Evolutionary conservation across 768 basidiomycete species (phyloP), one percentile per base, ranked within the genome.

Genomic region (Tubosaeta sp.): DNA sequence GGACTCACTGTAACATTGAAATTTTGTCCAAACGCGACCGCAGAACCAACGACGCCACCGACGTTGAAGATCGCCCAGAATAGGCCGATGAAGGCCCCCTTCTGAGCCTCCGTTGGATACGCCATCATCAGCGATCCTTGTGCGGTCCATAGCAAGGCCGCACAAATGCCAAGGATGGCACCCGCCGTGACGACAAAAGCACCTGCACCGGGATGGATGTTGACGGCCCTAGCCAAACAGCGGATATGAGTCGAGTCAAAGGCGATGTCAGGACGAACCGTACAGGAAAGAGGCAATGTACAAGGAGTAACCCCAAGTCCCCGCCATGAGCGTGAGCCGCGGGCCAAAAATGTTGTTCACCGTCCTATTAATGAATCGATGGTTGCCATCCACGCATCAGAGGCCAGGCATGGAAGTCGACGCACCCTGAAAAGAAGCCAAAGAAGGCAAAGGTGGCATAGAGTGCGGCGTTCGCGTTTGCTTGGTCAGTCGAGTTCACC

Each of bases 51-150:
- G 41, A 92, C 86, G 43, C 83, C 84, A 33, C 88, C 88, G 29
- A 90, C 54, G 59, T 90, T 90, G 73, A 93, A 91, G 56, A 91
- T 86, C 37, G 79, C 72, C 81, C 81, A 81, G 66, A 82, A 82
- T 45, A 82, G 55, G 31, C 71, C 71, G 53, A 82, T 80, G 16
- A 72, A 72, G 53, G 67, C 68, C 13, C 81, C 81, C 59, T 82
- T 82, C 59, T 81, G 76, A 48, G 79, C 77, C 56, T 82, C 81
- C 2, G 77, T 71, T 5, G 81, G 80, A 53, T 81, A 79, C 7
- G 74, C 68, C 77, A 81, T 75, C 80, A 82, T 81, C 55, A 82
- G 67, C 2, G 69, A 51, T 11, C 80, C 80, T 56, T 78, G 77
- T 1, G 76, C 76, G 10, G 77, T 73, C 81, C 81, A 83, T 22